These are phyloP conservation scores for Nigrospora sphaerica DNA, from an alignment of 2,329 filamentous ascomycete species.

Conservation along the genomic window DNA sequence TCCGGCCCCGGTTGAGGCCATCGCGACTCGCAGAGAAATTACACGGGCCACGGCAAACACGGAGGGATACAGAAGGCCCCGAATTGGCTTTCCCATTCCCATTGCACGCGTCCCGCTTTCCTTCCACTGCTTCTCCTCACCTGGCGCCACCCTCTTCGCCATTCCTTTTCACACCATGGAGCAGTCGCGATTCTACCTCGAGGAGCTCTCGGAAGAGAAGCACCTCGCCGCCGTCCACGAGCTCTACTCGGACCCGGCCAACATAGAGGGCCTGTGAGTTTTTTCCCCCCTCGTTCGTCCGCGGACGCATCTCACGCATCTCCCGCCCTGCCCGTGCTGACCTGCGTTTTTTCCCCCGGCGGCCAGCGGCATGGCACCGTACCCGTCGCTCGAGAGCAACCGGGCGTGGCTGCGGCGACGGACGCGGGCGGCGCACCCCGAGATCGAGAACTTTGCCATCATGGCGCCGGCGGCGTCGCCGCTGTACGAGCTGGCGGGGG, in stretches of 20 bases:
- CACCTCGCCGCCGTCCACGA: neutral
- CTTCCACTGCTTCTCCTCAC: no score
- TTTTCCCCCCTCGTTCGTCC: neutral
- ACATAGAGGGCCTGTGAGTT: neutral
- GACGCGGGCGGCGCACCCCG: neutral
- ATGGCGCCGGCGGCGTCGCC: neutral
- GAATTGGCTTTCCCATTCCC: no score
- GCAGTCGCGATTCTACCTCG: neutral
- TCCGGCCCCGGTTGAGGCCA: no score
- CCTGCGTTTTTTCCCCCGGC: neutral
- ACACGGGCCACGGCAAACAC: no score
- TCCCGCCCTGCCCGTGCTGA: no score
- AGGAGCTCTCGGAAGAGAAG: neutral
- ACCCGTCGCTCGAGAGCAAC: neutral
- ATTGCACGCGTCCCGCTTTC: no score
- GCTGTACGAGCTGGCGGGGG: neutral
- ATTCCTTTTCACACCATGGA: no score
- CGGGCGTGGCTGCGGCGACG: neutral
- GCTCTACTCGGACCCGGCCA: neutral
- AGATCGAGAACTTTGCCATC: constrained; percentile 1
- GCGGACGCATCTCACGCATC: no score
- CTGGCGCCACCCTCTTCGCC: no score
- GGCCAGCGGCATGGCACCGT: neutral
- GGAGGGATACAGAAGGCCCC: no score
- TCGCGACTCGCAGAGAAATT: no score